These are phyloP conservation scores for Alternaria metachromatica DNA, from an alignment of 2,329 filamentous ascomycete genomes.

Conservation along the genomic window DNA sequence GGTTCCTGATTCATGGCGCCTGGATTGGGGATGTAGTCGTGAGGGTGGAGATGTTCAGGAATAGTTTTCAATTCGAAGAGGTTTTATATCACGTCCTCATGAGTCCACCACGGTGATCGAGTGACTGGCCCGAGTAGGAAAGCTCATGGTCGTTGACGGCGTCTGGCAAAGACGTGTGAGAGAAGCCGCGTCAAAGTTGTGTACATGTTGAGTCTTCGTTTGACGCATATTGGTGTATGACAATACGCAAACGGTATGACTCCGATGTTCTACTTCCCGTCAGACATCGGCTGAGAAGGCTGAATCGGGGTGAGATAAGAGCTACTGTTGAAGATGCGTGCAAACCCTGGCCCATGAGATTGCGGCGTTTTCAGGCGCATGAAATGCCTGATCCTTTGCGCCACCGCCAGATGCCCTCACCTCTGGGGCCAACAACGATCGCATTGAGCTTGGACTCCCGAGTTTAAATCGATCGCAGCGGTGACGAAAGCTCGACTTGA, in stretches of 20 bases:
- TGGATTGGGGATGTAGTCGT: accelerated
- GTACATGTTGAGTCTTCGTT: background rate
- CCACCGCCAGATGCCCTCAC: background rate
- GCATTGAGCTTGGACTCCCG: background rate
- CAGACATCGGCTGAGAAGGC: background rate
- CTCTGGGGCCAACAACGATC: background rate
- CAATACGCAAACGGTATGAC: background rate
- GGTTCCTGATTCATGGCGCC: background rate
- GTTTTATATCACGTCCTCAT: background rate
- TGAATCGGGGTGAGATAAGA: background rate
- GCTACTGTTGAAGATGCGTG: background rate
- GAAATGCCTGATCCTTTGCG: background rate
- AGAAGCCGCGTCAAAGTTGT: background rate
- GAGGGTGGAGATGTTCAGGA: background rate
- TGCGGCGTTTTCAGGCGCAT: background rate
- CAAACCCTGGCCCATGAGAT: background rate
- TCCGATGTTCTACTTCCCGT: background rate
- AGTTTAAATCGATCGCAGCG: background rate
- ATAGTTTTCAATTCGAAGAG: accelerated
- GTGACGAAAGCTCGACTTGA: background rate
- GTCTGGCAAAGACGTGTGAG: background rate
- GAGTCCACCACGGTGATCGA: background rate
- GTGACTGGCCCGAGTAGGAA: background rate
- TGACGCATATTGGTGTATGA: background rate
- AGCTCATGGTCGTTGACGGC: background rate